Evolutionary conservation across 2,329 filamentous ascomycete genomes (phyloP), one percentile per base, ranked within the genome.

Genomic region (Microsporum audouinii): DNA sequence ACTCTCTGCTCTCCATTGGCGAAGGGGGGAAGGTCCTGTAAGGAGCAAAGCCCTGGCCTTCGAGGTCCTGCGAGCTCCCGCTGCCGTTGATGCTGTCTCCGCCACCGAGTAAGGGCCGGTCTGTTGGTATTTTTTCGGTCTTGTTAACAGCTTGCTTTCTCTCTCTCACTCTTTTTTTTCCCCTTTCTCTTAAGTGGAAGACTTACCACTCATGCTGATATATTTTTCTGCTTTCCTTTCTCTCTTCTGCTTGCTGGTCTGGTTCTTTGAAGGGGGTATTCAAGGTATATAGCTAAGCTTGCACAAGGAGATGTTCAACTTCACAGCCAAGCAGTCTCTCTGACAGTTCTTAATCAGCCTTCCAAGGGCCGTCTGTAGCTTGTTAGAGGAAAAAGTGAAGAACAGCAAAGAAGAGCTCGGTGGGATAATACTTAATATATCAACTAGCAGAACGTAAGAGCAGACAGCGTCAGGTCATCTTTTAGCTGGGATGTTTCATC

Each of bases 1-100:
- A n/a, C 5, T 34, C 43, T 36, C 39, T 36, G 27, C 57, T 49
- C 43, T 29, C 31, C 0, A 39, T 49, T 34, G 57, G 57, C 29
- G 57, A 47, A 17, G 27, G 41, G 6, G 36, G 57, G n/a, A 59
- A 59, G 17, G 57, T 59, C 31, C 57, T 27, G 29, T 59, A 59
- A 2, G 57, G 43, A 3, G 43, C 6, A n/a, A 39, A 59, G 8
- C 2, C 41, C 41, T 59, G 57, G 8, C 23, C 57, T 17, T 59
- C 57, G 5, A 41, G 10, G 57, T 59, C 57, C 14, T 59, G 45
- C 3, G 45, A 29, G 23, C 8, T 14, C 23, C 45, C 41, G 17
- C 14, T 17, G 38, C 14, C 27, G 17, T n/a, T 55, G 33, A 31
- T 33, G 27, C 27, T 36, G 12, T 29, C 34, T 55, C 49, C 29